Conservation (phyloP, 1,284 basidiomycete genomes). For the Gastroboletus turbinatus region DNA sequence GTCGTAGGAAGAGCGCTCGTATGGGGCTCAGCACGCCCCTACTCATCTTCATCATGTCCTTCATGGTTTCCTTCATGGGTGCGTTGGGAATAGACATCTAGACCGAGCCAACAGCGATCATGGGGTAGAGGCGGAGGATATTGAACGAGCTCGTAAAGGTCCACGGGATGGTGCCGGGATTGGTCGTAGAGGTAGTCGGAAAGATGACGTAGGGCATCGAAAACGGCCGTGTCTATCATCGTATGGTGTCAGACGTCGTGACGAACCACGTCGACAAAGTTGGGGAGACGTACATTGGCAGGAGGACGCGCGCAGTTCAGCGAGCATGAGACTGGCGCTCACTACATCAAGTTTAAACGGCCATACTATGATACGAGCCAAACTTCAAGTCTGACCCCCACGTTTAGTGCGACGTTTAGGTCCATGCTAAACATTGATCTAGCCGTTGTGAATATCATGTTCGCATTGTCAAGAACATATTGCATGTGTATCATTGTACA, state of each 20-base stretch:
- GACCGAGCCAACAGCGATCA: slow-evolving; percentile 97
- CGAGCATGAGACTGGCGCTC: slow-evolving; percentile 93
- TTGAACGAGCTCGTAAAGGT: slow-evolving; percentile 96
- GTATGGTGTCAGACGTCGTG: background rate
- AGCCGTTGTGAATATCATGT: too few relatives aligned
- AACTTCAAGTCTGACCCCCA: too few relatives aligned
- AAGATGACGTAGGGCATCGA: slow-evolving; percentile 89
- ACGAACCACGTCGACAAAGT: background rate
- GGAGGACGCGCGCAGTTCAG: slow-evolving; percentile 90
- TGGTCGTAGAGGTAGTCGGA: slow-evolving; percentile 93
- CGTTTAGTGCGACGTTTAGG: too few relatives aligned
- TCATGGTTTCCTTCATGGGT: slow-evolving; percentile 97
- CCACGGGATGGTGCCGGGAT: slow-evolving; percentile 88
- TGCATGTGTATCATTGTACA: background rate
- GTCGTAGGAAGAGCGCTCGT: slow-evolving; percentile 87
- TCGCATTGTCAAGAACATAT: too few relatives aligned
- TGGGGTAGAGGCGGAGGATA: slow-evolving; percentile 96
- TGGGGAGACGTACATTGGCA: slow-evolving; percentile 71
- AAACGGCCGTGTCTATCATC: slow-evolving; percentile 87
- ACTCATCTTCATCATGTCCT: slow-evolving; percentile 99
- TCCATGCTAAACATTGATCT: too few relatives aligned
- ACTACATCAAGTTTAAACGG: too few relatives aligned
- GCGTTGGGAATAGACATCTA: slow-evolving; percentile 97
- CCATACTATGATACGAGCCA: too few relatives aligned
- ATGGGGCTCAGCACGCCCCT: slow-evolving; percentile 93